Evolutionary conservation across 805 yeast genomes (phyloP), one percentile per base, ranked within the genome.

Genomic region (Kluyveromyces dobzhanskii): DNA sequence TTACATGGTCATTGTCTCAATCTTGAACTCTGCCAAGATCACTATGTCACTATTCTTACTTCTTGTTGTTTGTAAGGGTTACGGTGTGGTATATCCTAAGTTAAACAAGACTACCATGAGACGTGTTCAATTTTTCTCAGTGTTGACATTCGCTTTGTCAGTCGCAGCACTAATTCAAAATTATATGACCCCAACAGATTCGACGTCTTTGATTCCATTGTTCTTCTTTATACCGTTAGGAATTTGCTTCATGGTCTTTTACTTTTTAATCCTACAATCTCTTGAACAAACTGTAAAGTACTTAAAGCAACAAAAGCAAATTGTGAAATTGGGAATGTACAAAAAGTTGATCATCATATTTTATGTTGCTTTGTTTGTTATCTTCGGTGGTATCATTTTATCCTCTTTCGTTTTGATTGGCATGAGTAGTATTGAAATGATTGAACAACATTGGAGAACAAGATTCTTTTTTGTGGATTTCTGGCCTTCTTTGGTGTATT

Each of bases 401-500:
- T 75, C 87, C 12, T 73, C 85, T 3, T 71, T 90, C 46, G 66
- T 85, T 30, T 73, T 78, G 50, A 67, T 87, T 47, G 80, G 85
- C 32, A 81, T 83, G 73, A 75, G 86, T 18, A 68, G 82, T 4
- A 72, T 81, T 11, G 84, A 85, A 43, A 73, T 85, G 57, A 73
- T 90, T 42, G 95, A 88, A 54, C 76, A 76, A 49, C 81, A 85
- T 57, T 92, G 98, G 98, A 85, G 88, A 63, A 75, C 85, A 32
- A 76, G 94, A 54, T 88, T 85, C 67, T 86, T 92, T 53, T 63
- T 86, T 39, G 72, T 81, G 32, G 96, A 90, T 51, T 94, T 94
- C 66, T 88, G 97, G 96, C 95, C 96, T 29, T 80, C 94, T 35
- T 72, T 86, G 35, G 80, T 87, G 11, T 92, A 86, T 64, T 85